These are phyloP conservation scores for Leptodermis oblonga DNA, from an alignment of 257 asterid species.

Conservation along the genomic window DNA sequence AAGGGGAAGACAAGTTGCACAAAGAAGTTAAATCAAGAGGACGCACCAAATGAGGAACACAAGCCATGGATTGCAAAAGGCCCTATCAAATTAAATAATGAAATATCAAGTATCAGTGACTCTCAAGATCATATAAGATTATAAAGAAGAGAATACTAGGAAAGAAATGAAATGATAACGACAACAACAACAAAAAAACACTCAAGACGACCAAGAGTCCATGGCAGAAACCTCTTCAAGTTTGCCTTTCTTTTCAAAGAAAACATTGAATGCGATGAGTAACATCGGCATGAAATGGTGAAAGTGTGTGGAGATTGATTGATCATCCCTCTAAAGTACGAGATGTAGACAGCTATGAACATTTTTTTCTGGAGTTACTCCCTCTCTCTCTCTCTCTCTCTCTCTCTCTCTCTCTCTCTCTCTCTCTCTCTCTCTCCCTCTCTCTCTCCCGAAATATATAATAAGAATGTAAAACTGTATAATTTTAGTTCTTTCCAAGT, in stretches of 20 bases:
- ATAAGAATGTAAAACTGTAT: background rate
- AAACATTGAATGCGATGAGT: background rate
- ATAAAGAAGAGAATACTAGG: background rate
- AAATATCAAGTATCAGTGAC: too few relatives aligned
- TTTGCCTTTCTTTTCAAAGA: background rate
- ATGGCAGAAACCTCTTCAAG: background rate
- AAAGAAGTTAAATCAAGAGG: background rate
- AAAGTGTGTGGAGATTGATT: background rate
- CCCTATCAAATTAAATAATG: background rate
- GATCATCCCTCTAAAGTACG: background rate
- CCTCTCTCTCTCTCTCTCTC: too few relatives aligned
- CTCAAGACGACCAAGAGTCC: background rate
- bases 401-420: too few relatives aligned
- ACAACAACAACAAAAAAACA: too few relatives aligned
- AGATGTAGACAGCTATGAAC: background rate
- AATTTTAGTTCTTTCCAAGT: background rate
- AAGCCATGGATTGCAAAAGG: slow-evolving; percentile 6
- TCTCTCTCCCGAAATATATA: background rate
- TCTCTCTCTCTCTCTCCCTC: too few relatives aligned
- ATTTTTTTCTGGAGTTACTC: background rate
- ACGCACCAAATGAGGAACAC: background rate
- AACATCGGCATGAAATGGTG: background rate
- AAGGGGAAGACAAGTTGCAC: background rate
- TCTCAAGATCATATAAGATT: background rate
- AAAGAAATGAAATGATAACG: background rate